A percentile compares a stretch with the other conserved stretches of the same genome.
Conservation (phyloP, 371 early-diverging fungal genomes). For the Smittium mucronatum region DNA sequence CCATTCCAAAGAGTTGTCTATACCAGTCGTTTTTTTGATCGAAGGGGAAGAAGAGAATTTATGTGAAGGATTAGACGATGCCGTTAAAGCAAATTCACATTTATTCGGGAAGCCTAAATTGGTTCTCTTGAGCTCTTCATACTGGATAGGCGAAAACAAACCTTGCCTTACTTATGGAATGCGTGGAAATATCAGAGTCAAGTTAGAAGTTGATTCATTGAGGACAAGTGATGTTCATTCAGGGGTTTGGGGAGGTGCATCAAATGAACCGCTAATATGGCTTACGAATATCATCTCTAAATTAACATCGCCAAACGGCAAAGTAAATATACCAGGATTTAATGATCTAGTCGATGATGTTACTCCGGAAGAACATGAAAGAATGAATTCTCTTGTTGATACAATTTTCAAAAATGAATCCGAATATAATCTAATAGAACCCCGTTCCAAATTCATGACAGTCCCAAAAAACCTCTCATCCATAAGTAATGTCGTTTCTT, state of each 20-base stretch:
- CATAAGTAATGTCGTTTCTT: no score
- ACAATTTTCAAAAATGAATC: conserved; percentile 17
- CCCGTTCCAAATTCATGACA: neutral
- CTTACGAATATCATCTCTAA: conserved; percentile 51
- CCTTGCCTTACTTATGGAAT: conserved; percentile 58
- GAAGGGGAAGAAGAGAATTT: conserved; percentile 80
- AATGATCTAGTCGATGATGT: conserved; percentile 25
- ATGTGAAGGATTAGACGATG: conserved; percentile 51
- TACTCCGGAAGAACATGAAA: conserved; percentile 14
- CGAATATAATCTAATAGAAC: neutral
- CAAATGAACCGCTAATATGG: conserved; percentile 61
- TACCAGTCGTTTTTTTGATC: conserved; percentile 63
- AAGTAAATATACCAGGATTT: conserved; percentile 53
- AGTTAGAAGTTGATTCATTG: conserved; percentile 42
- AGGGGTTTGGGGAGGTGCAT: conserved; percentile 75
- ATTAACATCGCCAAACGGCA: conserved; percentile 39
- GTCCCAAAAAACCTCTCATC: no score
- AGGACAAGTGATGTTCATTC: conserved; percentile 57
- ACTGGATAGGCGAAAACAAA: conserved; percentile 53
- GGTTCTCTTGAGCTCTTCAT: conserved; percentile 53
- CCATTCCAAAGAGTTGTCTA: conserved; percentile 42
- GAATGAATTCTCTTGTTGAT: conserved; percentile 23
- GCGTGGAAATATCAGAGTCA: conserved; percentile 63
- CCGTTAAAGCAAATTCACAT: conserved; percentile 35
- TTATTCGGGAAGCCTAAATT: conserved; percentile 53